Evolutionary conservation across 441 rosid species (phyloP), one percentile per base, ranked within the genome.

Genomic region (Jatropha podagrica): DNA sequence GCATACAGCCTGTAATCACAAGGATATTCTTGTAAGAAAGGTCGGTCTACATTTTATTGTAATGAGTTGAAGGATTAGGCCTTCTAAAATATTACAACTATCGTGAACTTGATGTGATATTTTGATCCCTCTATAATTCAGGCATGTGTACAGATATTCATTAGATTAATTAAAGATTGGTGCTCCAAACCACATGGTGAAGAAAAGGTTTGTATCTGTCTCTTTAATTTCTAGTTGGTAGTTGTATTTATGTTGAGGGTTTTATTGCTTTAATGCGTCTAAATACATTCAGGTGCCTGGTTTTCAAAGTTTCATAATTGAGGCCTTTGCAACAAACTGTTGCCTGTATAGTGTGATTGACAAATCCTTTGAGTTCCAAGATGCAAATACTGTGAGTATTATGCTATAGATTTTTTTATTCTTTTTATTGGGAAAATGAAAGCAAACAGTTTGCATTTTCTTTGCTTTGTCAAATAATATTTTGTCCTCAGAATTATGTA

Each of bases 111-210:
- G 72, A 46, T 62, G 68, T 65, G 42, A 75, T 77, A 52, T 68
- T 73, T n/a, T 65, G 79, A 37, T 65, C 68, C 71, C 15, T 82
- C 41, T 72, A 32, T 41, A 77, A 69, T 76, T 71, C 83, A 95
- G 99, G 87, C 90, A 61, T 89, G 98, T 58, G 98, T 93, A 74
- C 98, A 95, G 86, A 93, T 95, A 77, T 91, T 95, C 83, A 85
- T 83, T 68, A 88, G 90, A 81, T 85, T 95, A 72, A 92, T 92
- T 61, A 93, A 95, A 88, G 99, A 95, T 82, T 93, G 99, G 98
- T 87, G 92, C 66, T 74, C 77, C 52, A 77, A 84, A 78, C 85
- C 91, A 65, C 72, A 74, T 73, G 85, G 77, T 44, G 95, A 88
- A 83, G 98, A 91, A 80, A 92, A 88, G 95, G 98, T 95, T 65